phyloP scores from a whole-genome alignment of 192 early-diverging fungal genomes.

The Coemansia sp. region DNA sequence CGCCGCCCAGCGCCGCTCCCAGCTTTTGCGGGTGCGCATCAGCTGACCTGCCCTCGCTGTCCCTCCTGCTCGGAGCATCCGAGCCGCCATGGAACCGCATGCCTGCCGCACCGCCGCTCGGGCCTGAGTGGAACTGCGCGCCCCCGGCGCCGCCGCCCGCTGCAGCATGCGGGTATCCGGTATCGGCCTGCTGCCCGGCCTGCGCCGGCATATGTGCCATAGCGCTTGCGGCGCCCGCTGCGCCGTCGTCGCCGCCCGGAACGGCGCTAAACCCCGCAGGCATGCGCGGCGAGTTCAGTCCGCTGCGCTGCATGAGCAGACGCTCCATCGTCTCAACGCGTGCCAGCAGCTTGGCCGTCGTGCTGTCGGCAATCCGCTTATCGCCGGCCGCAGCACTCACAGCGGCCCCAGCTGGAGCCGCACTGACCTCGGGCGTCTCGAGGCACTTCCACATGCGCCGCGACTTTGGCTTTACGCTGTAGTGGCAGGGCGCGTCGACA shows the following conservation, averaged over 20 bases:
- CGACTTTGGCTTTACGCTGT: constrained; percentile 53
- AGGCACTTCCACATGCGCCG: constrained; percentile 53
- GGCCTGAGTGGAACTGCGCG: neutral
- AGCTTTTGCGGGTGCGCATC: constrained; percentile 10
- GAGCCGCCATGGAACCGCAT: too few relatives aligned
- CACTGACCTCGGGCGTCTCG: constrained; percentile 16
- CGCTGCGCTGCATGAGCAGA: constrained; percentile 47
- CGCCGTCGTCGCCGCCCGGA: neutral
- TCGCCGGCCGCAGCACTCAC: constrained; percentile 1
- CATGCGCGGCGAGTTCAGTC: constrained; percentile 24
- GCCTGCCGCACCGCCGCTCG: neutral
- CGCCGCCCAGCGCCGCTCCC: constrained; percentile 1
- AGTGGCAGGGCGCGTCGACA: constrained; percentile 45
- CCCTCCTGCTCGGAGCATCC: constrained; percentile 1
- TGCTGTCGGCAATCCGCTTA: constrained; percentile 14
- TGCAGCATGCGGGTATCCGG: neutral
- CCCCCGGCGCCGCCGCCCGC: neutral
- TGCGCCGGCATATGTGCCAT: neutral
- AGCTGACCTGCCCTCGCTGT: constrained; percentile 18
- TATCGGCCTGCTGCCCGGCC: neutral
- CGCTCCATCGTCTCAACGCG: constrained; percentile 53
- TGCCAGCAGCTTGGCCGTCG: constrained; percentile 42
- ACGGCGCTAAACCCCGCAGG: neutral
- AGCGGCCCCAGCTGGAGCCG: neutral
- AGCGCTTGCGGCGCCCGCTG: neutral